A percentile compares a stretch with the other conserved stretches of the same genome.
Evolutionary conservation across 345 rosid species (phyloP).

Genomic region (Lumnitzera littorea): DNA sequence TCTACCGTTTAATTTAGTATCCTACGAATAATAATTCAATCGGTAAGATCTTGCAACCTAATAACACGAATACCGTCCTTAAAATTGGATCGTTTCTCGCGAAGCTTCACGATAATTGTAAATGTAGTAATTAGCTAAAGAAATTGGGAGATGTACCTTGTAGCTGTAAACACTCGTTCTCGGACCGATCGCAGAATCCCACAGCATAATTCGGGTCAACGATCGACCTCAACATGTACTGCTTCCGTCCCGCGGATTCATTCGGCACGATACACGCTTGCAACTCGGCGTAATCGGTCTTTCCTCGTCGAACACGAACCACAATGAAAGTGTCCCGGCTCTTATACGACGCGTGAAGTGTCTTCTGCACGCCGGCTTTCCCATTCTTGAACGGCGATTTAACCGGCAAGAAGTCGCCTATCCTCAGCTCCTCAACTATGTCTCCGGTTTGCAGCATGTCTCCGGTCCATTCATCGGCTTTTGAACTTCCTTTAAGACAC

Average conservation of each 20-base stretch:
- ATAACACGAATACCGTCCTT: too few species aligned
- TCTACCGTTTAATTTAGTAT: too few species aligned
- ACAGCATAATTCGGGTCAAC: conserved; percentile 85
- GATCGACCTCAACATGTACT: conserved; percentile 76
- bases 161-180: conserved; percentile 69
- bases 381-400: conserved; percentile 88
- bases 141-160: conserved; percentile 43
- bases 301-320: conserved; percentile 70
- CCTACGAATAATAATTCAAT: too few species aligned
- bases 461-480: conserved; percentile 92
- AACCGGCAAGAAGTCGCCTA: conserved; percentile 36
- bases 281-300: conserved; percentile 53
- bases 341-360: conserved; percentile 60
- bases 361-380: conserved; percentile 63
- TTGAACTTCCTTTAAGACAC: conserved; percentile 80
- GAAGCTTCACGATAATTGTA: too few species aligned
- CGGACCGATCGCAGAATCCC: conserved; percentile 81
- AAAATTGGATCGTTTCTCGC: too few species aligned
- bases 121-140: too few species aligned
- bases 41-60: too few species aligned
- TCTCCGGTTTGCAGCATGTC: conserved; percentile 98
- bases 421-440: conserved; percentile 77
- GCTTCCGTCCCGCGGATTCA: conserved; percentile 55
- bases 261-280: conserved; percentile 92
- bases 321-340: conserved; percentile 71